Conservation (phyloP, 164 flowering plant genomes). For the Liquidambar formosana region DNA sequence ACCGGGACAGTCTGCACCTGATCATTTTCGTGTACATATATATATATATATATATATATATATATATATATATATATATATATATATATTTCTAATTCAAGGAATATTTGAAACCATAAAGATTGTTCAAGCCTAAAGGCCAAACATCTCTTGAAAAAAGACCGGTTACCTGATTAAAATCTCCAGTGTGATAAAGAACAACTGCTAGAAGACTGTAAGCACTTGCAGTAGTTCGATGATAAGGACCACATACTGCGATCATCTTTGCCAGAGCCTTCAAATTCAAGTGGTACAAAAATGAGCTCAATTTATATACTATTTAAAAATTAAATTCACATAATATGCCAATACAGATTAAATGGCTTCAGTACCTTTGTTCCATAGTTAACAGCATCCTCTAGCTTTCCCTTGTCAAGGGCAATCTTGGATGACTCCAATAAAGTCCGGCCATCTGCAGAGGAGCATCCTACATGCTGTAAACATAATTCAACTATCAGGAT, state of each 20-base stretch:
- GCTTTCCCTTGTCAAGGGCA: slow-evolving; percentile 91
- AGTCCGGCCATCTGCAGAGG: slow-evolving; percentile 87
- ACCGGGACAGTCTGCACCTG: too few relatives aligned
- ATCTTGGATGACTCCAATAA: slow-evolving; percentile 81
- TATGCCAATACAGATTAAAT: not conserved
- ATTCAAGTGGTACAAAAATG: slow-evolving; percentile 15
- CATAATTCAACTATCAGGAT: slow-evolving; percentile 11
- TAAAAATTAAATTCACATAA: not conserved
- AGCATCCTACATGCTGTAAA: slow-evolving; percentile 73
- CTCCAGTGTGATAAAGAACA: slow-evolving; percentile 91
- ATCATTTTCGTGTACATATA: too few relatives aligned
- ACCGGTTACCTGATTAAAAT: slow-evolving; percentile 77
- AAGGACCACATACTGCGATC: slow-evolving; percentile 91
- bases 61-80: too few relatives aligned
- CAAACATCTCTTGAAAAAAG: slow-evolving; percentile 2
- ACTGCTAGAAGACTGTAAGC: slow-evolving; percentile 94
- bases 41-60: too few relatives aligned
- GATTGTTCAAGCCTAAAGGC: not conserved
- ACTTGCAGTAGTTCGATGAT: slow-evolving; percentile 83
- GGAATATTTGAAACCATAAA: not conserved
- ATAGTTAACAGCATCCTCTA: slow-evolving; percentile 80
- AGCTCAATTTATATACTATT: not conserved
- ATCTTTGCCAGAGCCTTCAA: slow-evolving; percentile 78
- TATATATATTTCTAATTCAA: not conserved
- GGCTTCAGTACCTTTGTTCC: slow-evolving; percentile 69